A percentile compares a stretch with the other conserved stretches of the same genome.
These are phyloP conservation scores for Hymenoscyphus repandus DNA, from an alignment of 2,329 filamentous ascomycete genomes.

Conservation along the genomic window DNA sequence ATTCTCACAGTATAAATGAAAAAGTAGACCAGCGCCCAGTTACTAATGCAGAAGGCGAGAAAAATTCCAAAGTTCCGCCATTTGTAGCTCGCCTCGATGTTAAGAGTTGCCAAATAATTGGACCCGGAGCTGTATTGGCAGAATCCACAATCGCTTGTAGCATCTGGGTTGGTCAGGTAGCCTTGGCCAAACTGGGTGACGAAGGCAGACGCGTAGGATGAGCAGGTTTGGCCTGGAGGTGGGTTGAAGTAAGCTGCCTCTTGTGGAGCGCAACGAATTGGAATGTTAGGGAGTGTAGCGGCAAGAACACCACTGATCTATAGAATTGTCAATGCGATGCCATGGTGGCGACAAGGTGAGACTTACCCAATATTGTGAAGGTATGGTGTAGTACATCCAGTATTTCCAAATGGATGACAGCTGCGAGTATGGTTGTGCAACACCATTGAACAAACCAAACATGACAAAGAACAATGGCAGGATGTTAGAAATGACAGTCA, in stretches of 20 bases:
- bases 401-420: conserved; percentile 30
- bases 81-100: conserved; percentile 50
- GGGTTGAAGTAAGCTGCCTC: conserved; percentile 61
- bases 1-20: conserved; percentile 72
- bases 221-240: conserved; percentile 60
- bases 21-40: conserved; percentile 69
- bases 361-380: conserved; percentile 57
- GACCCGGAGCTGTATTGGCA: conserved; percentile 58
- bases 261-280: conserved; percentile 42
- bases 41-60: conserved; percentile 63
- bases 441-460: conserved; percentile 70
- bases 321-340: conserved; percentile 41
- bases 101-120: conserved; percentile 58
- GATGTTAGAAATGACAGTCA: conserved; percentile 69
- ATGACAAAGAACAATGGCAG: conserved; percentile 38
- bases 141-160: conserved; percentile 58
- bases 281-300: conserved; percentile 49
- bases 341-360: conserved; percentile 45
- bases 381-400: conserved; percentile 51
- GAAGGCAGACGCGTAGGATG: conserved; percentile 57
- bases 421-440: conserved; percentile 64
- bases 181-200: conserved; percentile 36
- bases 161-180: conserved; percentile 58
- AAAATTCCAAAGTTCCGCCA: conserved; percentile 73
- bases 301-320: conserved; percentile 62